Conservation (phyloP, 2,329 filamentous ascomycete species). For the Decorospora gaudefroyi region DNA sequence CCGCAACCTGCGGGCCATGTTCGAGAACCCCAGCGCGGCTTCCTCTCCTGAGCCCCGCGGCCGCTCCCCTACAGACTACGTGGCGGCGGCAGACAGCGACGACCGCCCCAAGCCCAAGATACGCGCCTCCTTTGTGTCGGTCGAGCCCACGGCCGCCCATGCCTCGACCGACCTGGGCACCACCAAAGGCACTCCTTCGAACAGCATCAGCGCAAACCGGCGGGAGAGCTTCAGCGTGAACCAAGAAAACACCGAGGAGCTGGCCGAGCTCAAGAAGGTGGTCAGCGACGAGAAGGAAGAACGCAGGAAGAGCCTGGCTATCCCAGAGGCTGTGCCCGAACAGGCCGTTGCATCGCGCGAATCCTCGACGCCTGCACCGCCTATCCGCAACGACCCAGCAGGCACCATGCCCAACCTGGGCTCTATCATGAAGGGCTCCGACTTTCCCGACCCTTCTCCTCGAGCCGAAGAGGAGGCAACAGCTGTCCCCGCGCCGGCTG, state of each 20-base stretch:
- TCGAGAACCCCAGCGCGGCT: conserved; percentile 49
- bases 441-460: conserved; percentile 36
- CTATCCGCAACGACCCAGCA: conserved; percentile 34
- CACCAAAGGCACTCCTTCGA: conserved; percentile 34
- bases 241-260: conserved; percentile 41
- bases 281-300: conserved; percentile 49
- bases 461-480: conserved; percentile 13
- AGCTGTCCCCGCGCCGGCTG: background rate
- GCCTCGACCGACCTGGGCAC: conserved; percentile 28
- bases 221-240: conserved; percentile 52
- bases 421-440: conserved; percentile 45
- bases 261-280: conserved; percentile 47
- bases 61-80: conserved; percentile 49
- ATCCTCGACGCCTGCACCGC: conserved; percentile 44
- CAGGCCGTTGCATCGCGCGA: conserved; percentile 49
- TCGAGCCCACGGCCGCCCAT: conserved; percentile 45
- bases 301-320: conserved; percentile 43
- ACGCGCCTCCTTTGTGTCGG: conserved; percentile 55
- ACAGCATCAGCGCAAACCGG: conserved; percentile 41
- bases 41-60: conserved; percentile 51
- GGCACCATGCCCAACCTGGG: conserved; percentile 40
- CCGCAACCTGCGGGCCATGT: conserved; percentile 56
- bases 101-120: conserved; percentile 51
- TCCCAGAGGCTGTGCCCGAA: conserved; percentile 50
- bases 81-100: conserved; percentile 30